phyloP scores from a whole-genome alignment of 768 basidiomycete species.

The Coprinopsis strossmayeri region DNA sequence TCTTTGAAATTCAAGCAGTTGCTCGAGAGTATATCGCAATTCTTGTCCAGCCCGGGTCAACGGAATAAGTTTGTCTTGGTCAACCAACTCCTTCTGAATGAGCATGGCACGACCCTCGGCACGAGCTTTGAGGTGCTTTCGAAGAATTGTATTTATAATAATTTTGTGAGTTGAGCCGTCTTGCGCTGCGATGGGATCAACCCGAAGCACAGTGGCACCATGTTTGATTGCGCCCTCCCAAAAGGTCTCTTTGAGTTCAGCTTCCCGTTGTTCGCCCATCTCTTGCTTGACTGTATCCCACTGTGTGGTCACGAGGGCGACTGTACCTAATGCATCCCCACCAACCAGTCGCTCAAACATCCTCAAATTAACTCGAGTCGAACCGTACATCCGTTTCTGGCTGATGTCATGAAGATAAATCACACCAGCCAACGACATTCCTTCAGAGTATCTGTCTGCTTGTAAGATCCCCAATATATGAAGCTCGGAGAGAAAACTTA shows the following conservation, averaged over 20 bases:
- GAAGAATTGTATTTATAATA: background rate
- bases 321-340: background rate
- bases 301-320: conserved; percentile 5
- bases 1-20: background rate
- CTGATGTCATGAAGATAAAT: conserved; percentile 2
- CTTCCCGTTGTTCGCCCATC: background rate
- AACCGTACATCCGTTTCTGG: conserved; percentile 1
- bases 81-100: conserved; percentile 1
- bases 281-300: background rate
- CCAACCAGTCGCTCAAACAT: conserved; percentile 2
- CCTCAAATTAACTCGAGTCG: background rate
- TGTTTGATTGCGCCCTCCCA: background rate
- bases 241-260: background rate
- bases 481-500: conserved; percentile 2
- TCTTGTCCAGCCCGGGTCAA: background rate
- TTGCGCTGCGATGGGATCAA: background rate
- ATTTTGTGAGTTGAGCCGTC: background rate
- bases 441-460: background rate
- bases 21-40: background rate
- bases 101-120: background rate
- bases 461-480: background rate
- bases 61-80: background rate
- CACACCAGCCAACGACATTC: background rate
- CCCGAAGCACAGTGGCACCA: background rate
- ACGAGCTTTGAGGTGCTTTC: background rate